These are phyloP conservation scores for Apiospora saccharicola DNA, from an alignment of 2,329 filamentous ascomycete species.

Conservation along the genomic window DNA sequence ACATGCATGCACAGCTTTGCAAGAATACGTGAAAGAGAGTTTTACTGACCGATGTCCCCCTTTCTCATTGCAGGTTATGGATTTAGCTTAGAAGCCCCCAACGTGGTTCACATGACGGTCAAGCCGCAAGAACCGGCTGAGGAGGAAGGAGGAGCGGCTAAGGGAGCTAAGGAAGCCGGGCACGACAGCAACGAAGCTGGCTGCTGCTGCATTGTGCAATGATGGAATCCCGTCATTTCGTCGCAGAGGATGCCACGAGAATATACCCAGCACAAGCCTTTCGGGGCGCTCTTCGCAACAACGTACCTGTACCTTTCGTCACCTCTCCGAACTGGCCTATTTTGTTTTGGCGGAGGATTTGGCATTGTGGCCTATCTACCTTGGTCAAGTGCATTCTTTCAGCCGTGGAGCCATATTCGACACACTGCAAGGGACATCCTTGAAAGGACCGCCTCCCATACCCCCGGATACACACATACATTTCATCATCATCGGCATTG, in stretches of 20 bases:
- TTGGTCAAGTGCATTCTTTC: background rate
- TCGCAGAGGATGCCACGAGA: background rate
- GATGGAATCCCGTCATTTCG: conserved; percentile 26
- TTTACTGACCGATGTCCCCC: conserved; percentile 24
- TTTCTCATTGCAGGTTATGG: conserved; percentile 62
- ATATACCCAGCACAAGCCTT: background rate
- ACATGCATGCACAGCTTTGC: background rate
- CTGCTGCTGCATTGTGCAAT: conserved; percentile 46
- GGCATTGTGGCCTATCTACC: background rate
- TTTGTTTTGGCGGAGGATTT: background rate
- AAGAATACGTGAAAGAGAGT: background rate
- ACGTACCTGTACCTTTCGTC: background rate
- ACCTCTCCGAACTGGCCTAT: background rate
- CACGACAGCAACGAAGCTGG: conserved; percentile 30
- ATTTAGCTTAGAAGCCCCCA: conserved; percentile 68
- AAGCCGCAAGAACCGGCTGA: conserved; percentile 78
- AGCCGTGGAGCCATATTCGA: background rate
- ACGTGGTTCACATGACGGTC: conserved; percentile 81
- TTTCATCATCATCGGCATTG: conserved; percentile 16
- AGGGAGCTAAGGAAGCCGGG: conserved; percentile 58
- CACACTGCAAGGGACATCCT: too few species aligned
- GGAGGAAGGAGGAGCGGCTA: conserved; percentile 71
- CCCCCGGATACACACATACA: background rate
- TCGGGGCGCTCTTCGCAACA: background rate
- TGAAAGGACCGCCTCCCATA: background rate